Evolutionary conservation across 805 yeast species (phyloP).

Genomic region (Sungouiozyma ichnusensis): DNA sequence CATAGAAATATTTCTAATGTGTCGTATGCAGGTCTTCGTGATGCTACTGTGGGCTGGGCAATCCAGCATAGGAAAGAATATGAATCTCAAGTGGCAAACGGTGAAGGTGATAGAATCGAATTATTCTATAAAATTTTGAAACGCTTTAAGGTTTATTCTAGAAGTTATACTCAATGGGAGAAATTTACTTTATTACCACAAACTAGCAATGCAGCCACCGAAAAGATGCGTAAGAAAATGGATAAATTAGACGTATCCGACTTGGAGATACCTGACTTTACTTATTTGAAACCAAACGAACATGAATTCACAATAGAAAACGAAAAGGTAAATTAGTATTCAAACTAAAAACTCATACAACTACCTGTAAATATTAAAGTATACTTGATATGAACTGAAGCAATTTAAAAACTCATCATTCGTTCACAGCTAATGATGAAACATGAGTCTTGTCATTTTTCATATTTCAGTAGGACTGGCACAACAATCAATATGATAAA

Average conservation of each 20-base stretch:
- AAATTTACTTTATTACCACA: constrained; percentile 20
- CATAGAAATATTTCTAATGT: constrained; percentile 60
- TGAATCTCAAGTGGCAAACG: neutral
- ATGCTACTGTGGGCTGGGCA: constrained; percentile 41
- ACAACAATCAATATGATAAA: too few relatives aligned
- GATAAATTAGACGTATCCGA: constrained; percentile 26
- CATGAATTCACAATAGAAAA: neutral
- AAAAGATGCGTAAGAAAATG: constrained; percentile 15
- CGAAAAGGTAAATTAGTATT: too few relatives aligned
- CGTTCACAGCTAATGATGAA: too few relatives aligned
- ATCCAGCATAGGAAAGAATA: neutral
- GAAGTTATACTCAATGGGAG: constrained; percentile 31
- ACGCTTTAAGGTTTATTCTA: constrained; percentile 33
- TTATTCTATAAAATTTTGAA: constrained; percentile 42
- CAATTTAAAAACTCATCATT: too few relatives aligned
- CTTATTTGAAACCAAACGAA: constrained; percentile 12
- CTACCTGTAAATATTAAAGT: too few relatives aligned
- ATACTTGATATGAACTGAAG: too few relatives aligned
- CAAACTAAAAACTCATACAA: too few relatives aligned
- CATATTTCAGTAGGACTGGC: too few relatives aligned
- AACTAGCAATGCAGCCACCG: constrained; percentile 18
- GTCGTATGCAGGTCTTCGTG: constrained; percentile 72
- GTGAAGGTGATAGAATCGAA: constrained; percentile 33
- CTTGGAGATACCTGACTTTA: constrained; percentile 29
- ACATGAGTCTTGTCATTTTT: too few relatives aligned